These are phyloP conservation scores for Pythium utonaiense DNA, from an alignment of 352 stramenopile species.

Conservation along the genomic window DNA sequence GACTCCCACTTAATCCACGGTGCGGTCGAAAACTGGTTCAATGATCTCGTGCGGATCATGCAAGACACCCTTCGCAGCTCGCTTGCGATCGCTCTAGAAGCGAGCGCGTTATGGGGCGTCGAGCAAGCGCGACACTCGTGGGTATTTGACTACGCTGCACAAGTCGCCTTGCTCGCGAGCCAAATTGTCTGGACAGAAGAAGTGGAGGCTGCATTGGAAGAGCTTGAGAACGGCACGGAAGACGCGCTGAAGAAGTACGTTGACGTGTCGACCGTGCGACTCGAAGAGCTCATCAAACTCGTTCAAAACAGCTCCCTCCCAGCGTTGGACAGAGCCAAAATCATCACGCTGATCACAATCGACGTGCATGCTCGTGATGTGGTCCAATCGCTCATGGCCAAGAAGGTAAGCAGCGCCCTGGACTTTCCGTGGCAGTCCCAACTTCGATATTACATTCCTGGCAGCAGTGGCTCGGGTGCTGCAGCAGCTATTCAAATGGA, in stretches of 20 bases:
- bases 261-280: constrained; percentile 86
- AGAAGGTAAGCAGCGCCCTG: constrained; percentile 90
- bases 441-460: constrained; percentile 90
- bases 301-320: constrained; percentile 80
- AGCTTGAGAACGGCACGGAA: constrained; percentile 94
- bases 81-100: constrained; percentile 91
- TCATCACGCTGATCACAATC: constrained; percentile 97
- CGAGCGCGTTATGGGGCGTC: constrained; percentile 90
- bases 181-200: constrained; percentile 95
- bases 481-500: constrained; percentile 10
- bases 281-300: constrained; percentile 93
- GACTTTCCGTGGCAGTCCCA: constrained; percentile 96
- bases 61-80: constrained; percentile 80
- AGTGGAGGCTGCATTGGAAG: constrained; percentile 88
- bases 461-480: constrained; percentile 26
- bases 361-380: constrained; percentile 96
- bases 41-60: constrained; percentile 93
- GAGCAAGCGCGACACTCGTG: constrained; percentile 80
- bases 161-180: constrained; percentile 82
- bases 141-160: constrained; percentile 89
- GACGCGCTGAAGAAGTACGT: constrained; percentile 94
- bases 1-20: constrained; percentile 82
- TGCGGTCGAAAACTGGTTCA: constrained; percentile 92
- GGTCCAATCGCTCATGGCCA: constrained; percentile 88
- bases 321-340: constrained; percentile 83